Evolutionary conservation across 257 asterid species (phyloP), one percentile per base, ranked within the genome.

Genomic region (Ophiorrhiza pumila): DNA sequence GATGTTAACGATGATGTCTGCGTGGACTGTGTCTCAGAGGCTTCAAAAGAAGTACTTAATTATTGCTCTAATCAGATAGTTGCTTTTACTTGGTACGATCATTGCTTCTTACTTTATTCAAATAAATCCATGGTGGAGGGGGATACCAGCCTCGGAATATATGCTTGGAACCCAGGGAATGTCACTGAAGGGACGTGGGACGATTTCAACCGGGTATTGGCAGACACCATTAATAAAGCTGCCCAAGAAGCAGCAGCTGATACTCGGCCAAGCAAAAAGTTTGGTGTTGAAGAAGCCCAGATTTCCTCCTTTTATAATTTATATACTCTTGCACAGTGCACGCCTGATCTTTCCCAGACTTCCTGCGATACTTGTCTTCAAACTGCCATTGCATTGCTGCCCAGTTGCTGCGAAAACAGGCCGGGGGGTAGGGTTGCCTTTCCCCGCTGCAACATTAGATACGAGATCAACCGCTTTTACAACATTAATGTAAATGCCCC

Each of bases 71-170:
- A 39, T 27, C 15, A 35, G 27, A 55, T 10, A 0, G 27, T 0
- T 2, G 59, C 56, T 17, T 27, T 6, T 32, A 18, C 13, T 35
- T 62, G 84, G 68, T 68, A 18, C 22, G 71, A 72, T 29, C 34
- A 2, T 2, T 73, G 81, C 14, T 12, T 64, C 34, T 32, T 74
- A 34, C n/a, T n/a, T n/a, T n/a, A n/a, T n/a, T n/a, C n/a, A n/a
- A n/a, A n/a, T n/a, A n/a, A n/a, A n/a, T n/a, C n/a, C n/a, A n/a
- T n/a, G n/a, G n/a, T n/a, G n/a, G n/a, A n/a, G 0, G 37, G 0
- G 37, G 49, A 32, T 11, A 18, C 57, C 0, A 9, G 8, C 8
- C 0, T 7, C 4, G n/a, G 0, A 1, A 14, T 0, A 1, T 43
- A 5, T 46, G 11, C 31, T 15, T 0, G 0, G 1, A 27, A 46